Evolutionary conservation across 2,329 filamentous ascomycete genomes (phyloP).

Genomic region (Fusarium dlaminii): DNA sequence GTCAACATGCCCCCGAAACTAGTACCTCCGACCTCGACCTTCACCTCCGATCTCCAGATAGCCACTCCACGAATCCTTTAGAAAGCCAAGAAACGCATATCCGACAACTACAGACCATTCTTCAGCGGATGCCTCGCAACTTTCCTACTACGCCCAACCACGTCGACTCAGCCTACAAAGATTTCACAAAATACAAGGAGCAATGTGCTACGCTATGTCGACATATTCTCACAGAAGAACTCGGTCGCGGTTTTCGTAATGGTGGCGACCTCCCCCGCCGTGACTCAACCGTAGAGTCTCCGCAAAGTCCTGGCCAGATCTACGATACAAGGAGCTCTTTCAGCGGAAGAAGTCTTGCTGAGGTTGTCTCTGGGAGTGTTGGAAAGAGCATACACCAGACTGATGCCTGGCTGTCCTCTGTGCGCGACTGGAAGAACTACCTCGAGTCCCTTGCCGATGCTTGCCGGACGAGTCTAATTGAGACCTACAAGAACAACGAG

Average conservation of each 20-base stretch:
- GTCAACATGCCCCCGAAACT: conserved; percentile 32
- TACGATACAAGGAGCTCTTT: conserved; percentile 52
- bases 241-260: conserved; percentile 42
- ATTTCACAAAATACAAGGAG: conserved; percentile 55
- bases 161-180: conserved; percentile 56
- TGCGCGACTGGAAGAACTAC: conserved; percentile 57
- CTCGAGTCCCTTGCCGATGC: conserved; percentile 55
- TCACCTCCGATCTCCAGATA: conserved; percentile 38
- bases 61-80: conserved; percentile 37
- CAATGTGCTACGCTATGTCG: conserved; percentile 53
- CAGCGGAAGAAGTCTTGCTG: conserved; percentile 48
- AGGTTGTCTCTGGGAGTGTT: conserved; percentile 44
- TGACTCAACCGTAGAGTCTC: conserved; percentile 46
- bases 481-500: conserved; percentile 58
- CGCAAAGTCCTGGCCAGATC: conserved; percentile 43
- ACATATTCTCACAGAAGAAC: conserved; percentile 53
- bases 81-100: conserved; percentile 47
- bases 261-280: conserved; percentile 40
- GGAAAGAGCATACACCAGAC: conserved; percentile 36
- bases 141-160: conserved; percentile 47
- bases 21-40: conserved; percentile 44
- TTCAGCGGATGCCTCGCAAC: conserved; percentile 48
- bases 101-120: conserved; percentile 48
- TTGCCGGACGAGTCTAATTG: conserved; percentile 52
- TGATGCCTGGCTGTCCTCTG: conserved; percentile 50